phyloP scores from a whole-genome alignment of 202 grass and related monocot species.

The Panicum hallii region DNA sequence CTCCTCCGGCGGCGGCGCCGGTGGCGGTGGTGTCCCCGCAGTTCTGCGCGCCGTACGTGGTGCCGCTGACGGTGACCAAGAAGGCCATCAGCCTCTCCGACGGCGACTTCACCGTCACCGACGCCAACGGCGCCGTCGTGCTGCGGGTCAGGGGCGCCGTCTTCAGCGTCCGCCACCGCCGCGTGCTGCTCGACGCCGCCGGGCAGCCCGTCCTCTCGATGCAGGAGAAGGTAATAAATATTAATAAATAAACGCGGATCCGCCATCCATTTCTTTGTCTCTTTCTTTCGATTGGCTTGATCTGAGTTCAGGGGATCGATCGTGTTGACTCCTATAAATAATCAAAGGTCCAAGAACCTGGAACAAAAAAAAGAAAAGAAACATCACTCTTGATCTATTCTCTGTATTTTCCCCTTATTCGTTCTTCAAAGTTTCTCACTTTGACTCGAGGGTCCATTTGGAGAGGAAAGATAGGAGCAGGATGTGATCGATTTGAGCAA shows the following conservation, averaged over 20 bases:
- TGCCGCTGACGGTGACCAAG: slow-evolving; percentile 58
- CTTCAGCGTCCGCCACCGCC: slow-evolving; percentile 52
- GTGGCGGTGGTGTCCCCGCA: slow-evolving; percentile 55
- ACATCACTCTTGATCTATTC: neutral
- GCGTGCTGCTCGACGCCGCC: slow-evolving; percentile 55
- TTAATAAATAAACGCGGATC: neutral
- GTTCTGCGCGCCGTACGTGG: slow-evolving; percentile 61
- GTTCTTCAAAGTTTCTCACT: neutral
- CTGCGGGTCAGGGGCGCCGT: slow-evolving; percentile 53
- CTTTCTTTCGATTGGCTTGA: neutral
- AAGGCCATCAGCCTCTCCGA: slow-evolving; percentile 51
- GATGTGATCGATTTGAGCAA: neutral
- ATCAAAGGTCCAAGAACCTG: neutral
- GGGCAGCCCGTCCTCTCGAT: slow-evolving; percentile 54
- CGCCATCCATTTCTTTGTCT: neutral
- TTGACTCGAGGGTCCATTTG: neutral
- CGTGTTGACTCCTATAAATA: neutral
- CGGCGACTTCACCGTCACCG: slow-evolving; percentile 60
- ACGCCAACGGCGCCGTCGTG: slow-evolving; percentile 52
- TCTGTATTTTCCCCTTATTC: neutral
- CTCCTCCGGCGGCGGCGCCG: neutral
- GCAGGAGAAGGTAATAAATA: slow-evolving; percentile 54
- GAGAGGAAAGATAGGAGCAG: neutral
- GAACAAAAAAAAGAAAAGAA: neutral
- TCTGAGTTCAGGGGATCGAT: neutral